Base-by-base conservation (phyloP, 1,284 basidiomycete species). In the Rhizopogon hawkerae region DNA sequence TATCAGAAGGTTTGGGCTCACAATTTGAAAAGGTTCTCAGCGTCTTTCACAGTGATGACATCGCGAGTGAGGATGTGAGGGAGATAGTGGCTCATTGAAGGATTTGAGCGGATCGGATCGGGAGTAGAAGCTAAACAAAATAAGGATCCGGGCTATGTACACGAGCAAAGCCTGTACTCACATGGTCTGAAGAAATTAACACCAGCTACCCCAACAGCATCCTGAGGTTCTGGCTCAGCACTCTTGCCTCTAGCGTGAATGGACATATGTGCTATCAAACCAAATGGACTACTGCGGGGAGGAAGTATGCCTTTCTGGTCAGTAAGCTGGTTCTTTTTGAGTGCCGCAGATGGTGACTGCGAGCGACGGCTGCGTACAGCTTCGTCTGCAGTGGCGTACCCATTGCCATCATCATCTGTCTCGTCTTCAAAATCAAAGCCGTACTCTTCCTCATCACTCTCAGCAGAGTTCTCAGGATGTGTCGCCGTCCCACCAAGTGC, bases 11-110 rank as follows among this genome's bases (percentile, higher is more conserved):
- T 39, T 29, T 23, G 10, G 16, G 66, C 81, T 51, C 60, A 91
- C 84, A 90, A 87, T 56, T 77, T 72, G 67, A 92, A 92, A 11
- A 92, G 69, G 47, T 78, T 76, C 55, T 92, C 85, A 0, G 81
- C 89, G 57, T 92, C 88, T 23, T 71, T 69, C 0, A 79, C 75
- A 2, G 79, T 78, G 49, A 92, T 78, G 23, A 92, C 72, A 1
- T 81, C 80, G 34, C 78, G 76, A 16, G 78, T 74, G 35, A 92
- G 71, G 49, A 92, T 86, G 55, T 80, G 74, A 2, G 89, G 87
- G 3, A 77, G 68, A 51, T 76, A 76, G 47, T 80, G 73, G 37
- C 72, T 56, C 46, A 57, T 56, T 33, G 64, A 54, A 21, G 63
- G 56, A 16, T 59, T 62, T 41, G 56, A 58, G 36, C 68, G 61